Evolutionary conservation across 441 rosid genomes (phyloP).

Genomic region (Pelargonium australe): DNA sequence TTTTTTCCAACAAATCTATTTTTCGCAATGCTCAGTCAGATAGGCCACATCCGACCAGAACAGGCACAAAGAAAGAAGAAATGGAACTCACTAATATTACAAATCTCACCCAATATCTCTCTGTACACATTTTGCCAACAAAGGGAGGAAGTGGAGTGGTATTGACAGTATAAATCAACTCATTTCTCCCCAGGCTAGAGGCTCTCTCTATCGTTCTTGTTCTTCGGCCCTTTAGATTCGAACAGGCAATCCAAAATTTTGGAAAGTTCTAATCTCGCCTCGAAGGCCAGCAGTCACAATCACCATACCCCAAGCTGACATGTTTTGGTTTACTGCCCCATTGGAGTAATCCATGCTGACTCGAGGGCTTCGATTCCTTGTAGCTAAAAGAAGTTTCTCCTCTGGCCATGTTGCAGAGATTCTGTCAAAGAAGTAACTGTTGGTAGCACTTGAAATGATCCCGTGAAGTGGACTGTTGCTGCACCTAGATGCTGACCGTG

Average conservation of each 20-base stretch:
- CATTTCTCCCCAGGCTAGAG: constrained; percentile 8
- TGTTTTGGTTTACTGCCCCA: constrained; percentile 36
- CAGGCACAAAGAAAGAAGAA: constrained; percentile 33
- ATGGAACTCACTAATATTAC: constrained; percentile 44
- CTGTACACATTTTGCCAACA: constrained; percentile 39
- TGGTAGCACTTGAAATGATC: constrained; percentile 74
- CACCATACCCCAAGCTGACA: constrained; percentile 80
- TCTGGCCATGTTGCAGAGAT: constrained; percentile 92
- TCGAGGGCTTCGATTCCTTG: constrained; percentile 50
- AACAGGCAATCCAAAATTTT: constrained; percentile 89
- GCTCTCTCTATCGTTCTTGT: neutral
- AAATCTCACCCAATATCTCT: constrained; percentile 41
- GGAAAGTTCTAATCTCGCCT: constrained; percentile 78
- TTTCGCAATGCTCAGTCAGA: constrained; percentile 27
- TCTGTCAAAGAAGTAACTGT: constrained; percentile 80
- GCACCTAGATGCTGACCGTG: constrained; percentile 38
- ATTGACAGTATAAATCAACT: too few species aligned
- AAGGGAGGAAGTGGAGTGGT: too few species aligned
- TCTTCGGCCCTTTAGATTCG: constrained; percentile 32
- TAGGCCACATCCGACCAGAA: constrained; percentile 17
- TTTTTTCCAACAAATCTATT: constrained; percentile 38
- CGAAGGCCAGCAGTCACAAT: constrained; percentile 87
- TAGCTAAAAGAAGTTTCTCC: constrained; percentile 55
- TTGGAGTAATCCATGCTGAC: constrained; percentile 48
- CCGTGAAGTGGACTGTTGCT: constrained; percentile 65